A percentile compares a stretch with the other conserved stretches of the same genome.
Evolutionary conservation across 164 flowering plant species (phyloP).

Genomic region (Vitis cinerea): DNA sequence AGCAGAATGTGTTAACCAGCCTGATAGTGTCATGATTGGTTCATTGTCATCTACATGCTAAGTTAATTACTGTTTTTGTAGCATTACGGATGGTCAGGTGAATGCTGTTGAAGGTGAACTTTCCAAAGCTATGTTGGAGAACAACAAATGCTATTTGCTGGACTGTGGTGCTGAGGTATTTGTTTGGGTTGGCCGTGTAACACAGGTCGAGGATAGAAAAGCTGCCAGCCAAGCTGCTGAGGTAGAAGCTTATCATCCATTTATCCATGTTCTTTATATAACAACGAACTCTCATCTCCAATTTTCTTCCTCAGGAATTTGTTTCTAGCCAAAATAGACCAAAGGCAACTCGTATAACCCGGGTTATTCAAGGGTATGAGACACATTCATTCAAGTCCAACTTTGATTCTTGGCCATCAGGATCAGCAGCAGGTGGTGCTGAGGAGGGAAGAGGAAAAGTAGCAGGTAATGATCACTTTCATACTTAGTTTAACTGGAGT

Average conservation of each 20-base stretch:
- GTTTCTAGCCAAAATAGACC: conserved; percentile 81
- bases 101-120: conserved; percentile 70
- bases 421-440: conserved; percentile 65
- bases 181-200: conserved; percentile 98
- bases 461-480: conserved; percentile 58
- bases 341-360: conserved; percentile 75
- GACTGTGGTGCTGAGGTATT: conserved; percentile 94
- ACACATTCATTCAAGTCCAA: conserved; percentile 86
- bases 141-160: conserved; percentile 80
- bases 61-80: conserved; percentile 33
- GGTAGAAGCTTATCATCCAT: conserved; percentile 42
- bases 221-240: conserved; percentile 87
- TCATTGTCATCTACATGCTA: conserved; percentile 9
- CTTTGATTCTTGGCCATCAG: conserved; percentile 96
- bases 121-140: conserved; percentile 80
- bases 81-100: conserved; percentile 73
- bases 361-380: conserved; percentile 96
- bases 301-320: conserved; percentile 57
- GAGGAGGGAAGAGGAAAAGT: conserved; percentile 99
- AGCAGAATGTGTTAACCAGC: neutral
- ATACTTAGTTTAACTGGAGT: neutral
- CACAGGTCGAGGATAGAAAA: conserved; percentile 96
- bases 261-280: conserved; percentile 4
- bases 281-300: conserved; percentile 7
- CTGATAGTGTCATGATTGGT: neutral